phyloP scores from a whole-genome alignment of 306 rosid species.

The Lathyrus aphaca region DNA sequence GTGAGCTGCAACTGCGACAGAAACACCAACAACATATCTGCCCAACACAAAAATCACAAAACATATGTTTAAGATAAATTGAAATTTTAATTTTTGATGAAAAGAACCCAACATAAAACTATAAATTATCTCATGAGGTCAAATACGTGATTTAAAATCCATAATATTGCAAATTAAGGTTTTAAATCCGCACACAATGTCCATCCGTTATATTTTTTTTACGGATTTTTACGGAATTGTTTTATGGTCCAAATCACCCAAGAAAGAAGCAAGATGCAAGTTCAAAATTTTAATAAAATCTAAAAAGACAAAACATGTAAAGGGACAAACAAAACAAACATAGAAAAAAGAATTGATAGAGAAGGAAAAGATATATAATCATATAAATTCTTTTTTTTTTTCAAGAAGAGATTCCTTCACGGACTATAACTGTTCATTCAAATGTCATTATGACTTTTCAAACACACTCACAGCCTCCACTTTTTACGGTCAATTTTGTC shows the following conservation, averaged over 20 bases:
- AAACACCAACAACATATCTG: constrained; percentile 82
- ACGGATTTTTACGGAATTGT: too few species aligned
- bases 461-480: constrained; percentile 40
- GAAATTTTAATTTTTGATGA: too few species aligned
- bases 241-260: too few species aligned
- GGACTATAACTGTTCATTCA: constrained; percentile 71
- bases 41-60: constrained; percentile 32
- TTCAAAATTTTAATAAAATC: neutral
- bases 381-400: neutral
- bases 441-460: constrained; percentile 46
- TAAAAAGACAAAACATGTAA: neutral
- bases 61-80: too few species aligned
- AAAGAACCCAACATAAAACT: too few species aligned
- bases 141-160: too few species aligned
- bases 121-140: too few species aligned
- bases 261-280: too few species aligned
- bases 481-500: constrained; percentile 40
- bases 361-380: neutral
- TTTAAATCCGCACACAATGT: too few species aligned
- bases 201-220: too few species aligned
- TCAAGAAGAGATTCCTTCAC: constrained; percentile 55
- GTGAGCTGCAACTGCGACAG: constrained; percentile 73
- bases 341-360: constrained; percentile 6
- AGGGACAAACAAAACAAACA: constrained; percentile 35
- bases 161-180: too few species aligned